Base-by-base conservation (phyloP, 345 rosid species). In the Eucalyptus pumila region DNA sequence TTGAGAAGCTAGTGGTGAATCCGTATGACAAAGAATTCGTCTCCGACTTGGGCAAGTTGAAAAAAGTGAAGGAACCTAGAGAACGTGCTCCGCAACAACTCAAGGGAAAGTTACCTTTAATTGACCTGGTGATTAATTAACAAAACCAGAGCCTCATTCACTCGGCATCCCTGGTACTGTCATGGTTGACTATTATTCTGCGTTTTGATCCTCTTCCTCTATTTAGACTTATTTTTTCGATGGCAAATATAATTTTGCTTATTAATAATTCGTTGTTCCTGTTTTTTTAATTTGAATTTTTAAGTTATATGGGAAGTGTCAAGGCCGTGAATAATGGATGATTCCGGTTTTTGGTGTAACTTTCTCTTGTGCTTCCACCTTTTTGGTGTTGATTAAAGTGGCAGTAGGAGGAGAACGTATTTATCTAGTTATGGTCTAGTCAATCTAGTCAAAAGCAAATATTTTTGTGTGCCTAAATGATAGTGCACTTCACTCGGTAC, bases 101-200 rank as follows among this genome's bases (percentile, higher is more conserved):
- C 6, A 8, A 52, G 56, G 51, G 56, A 32, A 62, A 67, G 1
- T 67, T 67, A 67, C 21, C 11, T 67, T 67, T 0, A 15, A n/a
- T n/a, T 67, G 4, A 67, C 0, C 3, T 15, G 4, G 80, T 32
- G 21, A 67, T 67, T n/a, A 67, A 32, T 67, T 15, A 67, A 67
- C 10, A 2, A 8, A 67, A 67, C 40, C 3, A 15, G 1, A n/a
- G 23, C 37, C 40, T 32, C 30, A 30, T 27, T 60, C 69, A 60
- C 32, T 30, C 0, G 4, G 32, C 69, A 60, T 27, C 8, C 15
- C 3, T 3, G 0, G 32, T 27, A 30, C 2, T 13, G 14, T 12
- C 0, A 27, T 27, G 16, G 32, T 27, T 60, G 69, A 1, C n/a
- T 26, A 58, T 58, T 58, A 58, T 58, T 58, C 1, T 58, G 2